Base-by-base conservation (phyloP, 2,329 filamentous ascomycete species). In the Calonectria leucothoes region DNA sequence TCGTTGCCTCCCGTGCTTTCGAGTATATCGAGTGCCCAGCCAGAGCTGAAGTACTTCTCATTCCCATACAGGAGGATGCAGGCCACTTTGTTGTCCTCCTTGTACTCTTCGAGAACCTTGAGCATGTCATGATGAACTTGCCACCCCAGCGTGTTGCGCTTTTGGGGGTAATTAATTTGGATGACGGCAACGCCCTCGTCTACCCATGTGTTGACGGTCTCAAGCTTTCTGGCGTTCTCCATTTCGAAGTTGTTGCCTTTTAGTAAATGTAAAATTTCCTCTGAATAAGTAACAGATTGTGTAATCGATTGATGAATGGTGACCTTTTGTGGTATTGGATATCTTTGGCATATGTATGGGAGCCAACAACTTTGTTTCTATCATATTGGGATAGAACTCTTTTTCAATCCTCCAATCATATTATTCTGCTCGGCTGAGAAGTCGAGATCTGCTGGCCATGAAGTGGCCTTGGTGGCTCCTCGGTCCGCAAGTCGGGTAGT, bases 41-140 rank as follows among this genome's bases (percentile, higher is more conserved):
- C 64, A 6, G 64, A 66, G 27, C 64, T 66, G 29, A 66, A 66
- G 29, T 33, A 66, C 20, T 66, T 37, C 42, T 66, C 64, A 27
- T 66, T 66, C 3, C 64, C 64, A n/a, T 66, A 66, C 14, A 66
- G 48, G n/a, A 66, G 29, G 14, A 66, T 52, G 20, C 64, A 66
- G 42, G 64, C 64, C 29, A 66, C 64, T 4, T 20, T 51, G 11
- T 66, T 52, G 45, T 66, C 64, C 1, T 66, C 64, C 45, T 66
- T 66, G 42, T 55, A 66, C 31, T 42, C 64, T n/a, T 66, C 64
- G 6, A 66, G 31, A 12, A 66, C 10, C n/a, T 52, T 39, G 15
- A 66, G 29, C 64, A 66, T 66, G 27, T 66, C 64, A 17, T 66
- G 64, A 39, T 66, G 64, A 11, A 66, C 64, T n/a, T 66, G 64